These are phyloP conservation scores for Cytidiella melzeri DNA, from an alignment of 768 basidiomycete genomes.

Conservation along the genomic window DNA sequence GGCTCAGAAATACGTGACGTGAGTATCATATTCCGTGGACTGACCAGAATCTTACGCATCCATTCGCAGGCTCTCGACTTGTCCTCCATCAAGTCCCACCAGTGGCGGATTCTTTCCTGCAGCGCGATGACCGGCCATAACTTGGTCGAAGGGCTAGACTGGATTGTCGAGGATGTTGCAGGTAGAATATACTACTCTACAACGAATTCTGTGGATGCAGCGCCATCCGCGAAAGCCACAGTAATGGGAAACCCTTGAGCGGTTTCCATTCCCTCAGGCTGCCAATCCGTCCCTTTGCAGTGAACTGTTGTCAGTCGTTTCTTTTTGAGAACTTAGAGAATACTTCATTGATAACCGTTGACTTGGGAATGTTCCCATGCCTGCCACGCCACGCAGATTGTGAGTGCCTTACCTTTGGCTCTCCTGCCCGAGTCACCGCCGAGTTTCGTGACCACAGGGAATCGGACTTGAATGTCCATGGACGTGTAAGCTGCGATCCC, in stretches of 20 bases:
- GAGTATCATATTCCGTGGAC: conserved; percentile 27
- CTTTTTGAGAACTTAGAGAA: too few relatives aligned
- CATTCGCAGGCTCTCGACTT: conserved; percentile 71
- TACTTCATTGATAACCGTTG: too few relatives aligned
- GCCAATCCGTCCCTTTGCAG: too few relatives aligned
- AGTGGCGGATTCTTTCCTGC: conserved; percentile 87
- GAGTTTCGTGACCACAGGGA: too few relatives aligned
- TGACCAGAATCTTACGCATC: conserved; percentile 1
- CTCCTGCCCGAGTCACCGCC: too few relatives aligned
- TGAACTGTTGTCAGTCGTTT: too few relatives aligned
- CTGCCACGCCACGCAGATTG: too few relatives aligned
- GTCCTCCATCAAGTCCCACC: conserved; percentile 74
- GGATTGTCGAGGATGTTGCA: conserved; percentile 88
- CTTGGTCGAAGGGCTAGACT: conserved; percentile 79
- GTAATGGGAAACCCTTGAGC: neutral
- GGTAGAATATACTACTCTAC: conserved; percentile 81
- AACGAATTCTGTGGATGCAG: neutral
- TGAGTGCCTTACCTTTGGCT: too few relatives aligned
- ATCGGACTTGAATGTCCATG: too few relatives aligned
- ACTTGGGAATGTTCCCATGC: too few relatives aligned
- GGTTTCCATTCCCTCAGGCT: too few relatives aligned
- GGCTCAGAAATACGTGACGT: conserved; percentile 80
- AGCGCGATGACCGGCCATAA: conserved; percentile 89
- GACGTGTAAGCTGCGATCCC: too few relatives aligned
- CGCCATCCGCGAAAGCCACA: neutral